A percentile compares a stretch with the other conserved stretches of the same genome.
phyloP scores from a whole-genome alignment of 1,284 basidiomycete species.

The Moniliophthora roreri region DNA sequence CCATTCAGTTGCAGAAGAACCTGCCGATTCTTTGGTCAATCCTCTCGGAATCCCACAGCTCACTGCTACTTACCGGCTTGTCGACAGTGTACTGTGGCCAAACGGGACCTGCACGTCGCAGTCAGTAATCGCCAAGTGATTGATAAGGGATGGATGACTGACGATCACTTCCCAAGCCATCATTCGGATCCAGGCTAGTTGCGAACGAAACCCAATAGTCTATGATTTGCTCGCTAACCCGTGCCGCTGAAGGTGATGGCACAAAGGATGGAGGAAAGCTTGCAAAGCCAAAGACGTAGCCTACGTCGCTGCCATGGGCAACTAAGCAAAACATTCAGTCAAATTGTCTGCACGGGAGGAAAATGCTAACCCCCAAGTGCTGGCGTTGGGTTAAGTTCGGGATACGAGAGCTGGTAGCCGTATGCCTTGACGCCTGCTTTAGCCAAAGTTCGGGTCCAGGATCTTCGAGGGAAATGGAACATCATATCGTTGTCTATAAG shows the following conservation, averaged over 20 bases:
- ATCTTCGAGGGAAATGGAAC: constrained; percentile 41
- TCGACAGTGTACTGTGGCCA: constrained; percentile 37
- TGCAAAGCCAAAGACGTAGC: not conserved
- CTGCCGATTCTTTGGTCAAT: constrained; percentile 22
- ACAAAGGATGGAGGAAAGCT: too few species aligned
- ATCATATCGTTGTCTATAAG: constrained; percentile 38
- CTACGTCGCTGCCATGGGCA: not conserved
- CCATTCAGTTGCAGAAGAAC: constrained; percentile 23
- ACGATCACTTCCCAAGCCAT: constrained; percentile 38
- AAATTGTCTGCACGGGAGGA: not conserved
- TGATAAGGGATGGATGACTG: constrained; percentile 11
- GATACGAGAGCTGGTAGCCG: constrained; percentile 50
- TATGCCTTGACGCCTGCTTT: constrained; percentile 40
- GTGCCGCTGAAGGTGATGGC: too few species aligned
- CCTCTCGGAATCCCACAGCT: too few species aligned
- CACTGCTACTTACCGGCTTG: too few species aligned
- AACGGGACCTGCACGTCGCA: constrained; percentile 30
- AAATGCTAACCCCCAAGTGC: constrained; percentile 31
- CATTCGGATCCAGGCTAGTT: too few species aligned
- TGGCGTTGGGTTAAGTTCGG: constrained; percentile 28
- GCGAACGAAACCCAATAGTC: too few species aligned
- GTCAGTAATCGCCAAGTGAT: too few species aligned
- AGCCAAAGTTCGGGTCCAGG: constrained; percentile 38
- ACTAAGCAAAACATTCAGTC: not conserved
- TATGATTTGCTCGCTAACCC: constrained; percentile 33